A percentile compares a stretch with the other conserved stretches of the same genome.
phyloP scores from a whole-genome alignment of 768 basidiomycete genomes.

The Russula sp. region DNA sequence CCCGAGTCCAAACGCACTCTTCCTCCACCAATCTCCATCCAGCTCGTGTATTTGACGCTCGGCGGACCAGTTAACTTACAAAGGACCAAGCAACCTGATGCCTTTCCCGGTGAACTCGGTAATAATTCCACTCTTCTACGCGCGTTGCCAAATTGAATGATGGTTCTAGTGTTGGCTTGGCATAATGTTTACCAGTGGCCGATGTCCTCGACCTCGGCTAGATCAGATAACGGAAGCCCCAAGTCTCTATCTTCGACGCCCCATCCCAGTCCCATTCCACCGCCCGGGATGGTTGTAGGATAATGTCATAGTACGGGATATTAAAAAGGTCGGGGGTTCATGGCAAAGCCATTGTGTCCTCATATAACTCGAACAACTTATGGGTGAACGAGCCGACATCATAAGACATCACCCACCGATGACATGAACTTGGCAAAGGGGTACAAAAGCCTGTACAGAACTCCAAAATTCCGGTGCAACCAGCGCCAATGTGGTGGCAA shows the following conservation, averaged over 20 bases:
- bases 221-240: slow-evolving; percentile 50
- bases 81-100: slow-evolving; percentile 62
- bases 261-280: slow-evolving; percentile 73
- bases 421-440: background rate
- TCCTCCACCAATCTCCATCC: slow-evolving; percentile 50
- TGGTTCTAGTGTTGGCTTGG: slow-evolving; percentile 43
- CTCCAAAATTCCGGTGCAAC: background rate
- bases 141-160: slow-evolving; percentile 77
- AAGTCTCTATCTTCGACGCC: slow-evolving; percentile 69
- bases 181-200: background rate
- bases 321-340: background rate
- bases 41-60: slow-evolving; percentile 51
- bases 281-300: slow-evolving; percentile 57
- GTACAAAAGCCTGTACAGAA: background rate
- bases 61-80: slow-evolving; percentile 32
- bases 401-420: background rate
- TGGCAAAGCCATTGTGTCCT: background rate
- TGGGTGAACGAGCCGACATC: background rate
- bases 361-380: background rate
- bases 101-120: too few species aligned
- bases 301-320: slow-evolving; percentile 34
- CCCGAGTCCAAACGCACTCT: slow-evolving; percentile 57
- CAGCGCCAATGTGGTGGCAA: background rate
- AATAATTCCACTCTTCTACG: slow-evolving; percentile 53
- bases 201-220: slow-evolving; percentile 33